Percentiles rank a stretch among this genome's conserved stretches.
phyloP scores from a whole-genome alignment of 176 grass and related monocot genomes.

The Eragrostis nindensis region DNA sequence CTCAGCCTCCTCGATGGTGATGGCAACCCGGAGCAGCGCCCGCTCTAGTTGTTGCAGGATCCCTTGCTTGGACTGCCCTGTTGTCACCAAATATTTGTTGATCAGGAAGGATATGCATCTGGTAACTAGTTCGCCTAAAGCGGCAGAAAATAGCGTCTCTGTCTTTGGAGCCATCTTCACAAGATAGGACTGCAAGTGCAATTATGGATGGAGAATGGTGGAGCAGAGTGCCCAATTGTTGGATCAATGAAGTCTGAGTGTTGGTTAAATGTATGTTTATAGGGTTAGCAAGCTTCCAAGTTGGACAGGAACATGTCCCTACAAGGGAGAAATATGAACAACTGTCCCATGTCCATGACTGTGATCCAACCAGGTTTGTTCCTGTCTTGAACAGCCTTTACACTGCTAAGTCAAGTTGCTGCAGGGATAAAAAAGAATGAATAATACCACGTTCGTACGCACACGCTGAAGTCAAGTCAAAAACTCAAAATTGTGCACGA shows the following conservation, averaged over 20 bases:
- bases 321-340: no score
- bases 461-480: no score
- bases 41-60: constrained; percentile 7
- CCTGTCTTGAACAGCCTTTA: no score
- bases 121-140: constrained; percentile 3
- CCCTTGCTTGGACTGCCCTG: not conserved
- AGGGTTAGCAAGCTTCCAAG: no score
- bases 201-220: not conserved
- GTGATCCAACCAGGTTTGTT: no score
- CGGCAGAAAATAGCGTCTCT: constrained; percentile 8
- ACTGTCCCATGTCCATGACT: no score
- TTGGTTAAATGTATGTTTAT: no score
- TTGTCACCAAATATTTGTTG: not conserved
- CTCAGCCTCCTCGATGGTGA: not conserved
- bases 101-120: constrained; percentile 33
- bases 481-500: no score
- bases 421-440: no score
- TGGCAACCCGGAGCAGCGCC: constrained; percentile 4
- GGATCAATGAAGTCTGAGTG: not conserved
- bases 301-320: no score
- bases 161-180: not conserved
- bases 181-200: not conserved
- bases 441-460: no score
- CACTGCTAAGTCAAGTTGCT: no score
- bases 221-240: not conserved